Conservation (phyloP, 2,329 filamentous ascomycete genomes). For the Trichoderma polysporum region DNA sequence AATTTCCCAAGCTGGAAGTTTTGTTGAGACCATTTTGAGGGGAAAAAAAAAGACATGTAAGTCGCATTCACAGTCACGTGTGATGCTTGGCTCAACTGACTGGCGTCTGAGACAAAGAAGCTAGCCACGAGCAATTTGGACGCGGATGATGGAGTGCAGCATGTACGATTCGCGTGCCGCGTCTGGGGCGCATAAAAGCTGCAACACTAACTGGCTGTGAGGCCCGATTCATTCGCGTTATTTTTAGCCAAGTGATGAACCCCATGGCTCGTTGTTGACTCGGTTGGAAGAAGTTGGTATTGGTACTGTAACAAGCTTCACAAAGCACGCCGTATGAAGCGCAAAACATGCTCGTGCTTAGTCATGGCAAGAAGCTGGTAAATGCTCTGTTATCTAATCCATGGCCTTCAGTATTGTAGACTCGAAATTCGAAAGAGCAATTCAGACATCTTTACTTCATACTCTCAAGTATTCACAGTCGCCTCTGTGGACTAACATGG, state of each 20-base stretch:
- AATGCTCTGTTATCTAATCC: too few species aligned
- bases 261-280: too few species aligned
- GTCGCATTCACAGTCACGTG: constrained; percentile 10
- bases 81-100: background rate
- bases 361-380: background rate
- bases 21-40: background rate
- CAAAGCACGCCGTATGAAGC: background rate
- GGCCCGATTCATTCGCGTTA: background rate
- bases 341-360: background rate
- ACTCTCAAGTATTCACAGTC: too few species aligned
- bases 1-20: background rate
- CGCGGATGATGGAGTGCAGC: constrained; percentile 5
- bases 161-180: constrained; percentile 19
- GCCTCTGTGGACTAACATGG: too few species aligned
- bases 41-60: background rate
- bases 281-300: too few species aligned
- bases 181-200: background rate
- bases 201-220: background rate
- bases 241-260: background rate
- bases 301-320: too few species aligned
- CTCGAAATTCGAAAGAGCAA: background rate
- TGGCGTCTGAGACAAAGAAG: background rate
- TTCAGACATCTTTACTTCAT: too few species aligned
- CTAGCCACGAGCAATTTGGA: constrained; percentile 1
- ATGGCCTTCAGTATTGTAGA: too few species aligned